Base-by-base conservation (phyloP, 2,329 filamentous ascomycete genomes). In the Rutstroemia sp. region DNA sequence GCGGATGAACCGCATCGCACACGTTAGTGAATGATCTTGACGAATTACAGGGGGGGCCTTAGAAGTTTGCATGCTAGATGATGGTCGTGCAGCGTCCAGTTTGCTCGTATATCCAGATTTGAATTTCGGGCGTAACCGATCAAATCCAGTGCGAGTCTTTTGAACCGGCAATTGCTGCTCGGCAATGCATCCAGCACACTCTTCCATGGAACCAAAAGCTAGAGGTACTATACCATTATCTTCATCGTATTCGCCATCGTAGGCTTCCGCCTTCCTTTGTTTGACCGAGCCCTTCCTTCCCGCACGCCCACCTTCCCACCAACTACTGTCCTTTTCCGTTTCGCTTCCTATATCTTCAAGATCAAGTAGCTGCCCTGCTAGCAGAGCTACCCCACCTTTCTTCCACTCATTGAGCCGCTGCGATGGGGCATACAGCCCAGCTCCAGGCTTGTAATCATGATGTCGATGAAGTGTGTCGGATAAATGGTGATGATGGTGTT, bases 351-450 rank as follows among this genome's bases (percentile, higher is more conserved):
- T 64, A 6, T 74, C 70, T 56, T 77, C 75, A 34, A 88, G 77
- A 57, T 88, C 81, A 30, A 89, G 76, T 51, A 88, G 71, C 1
- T 75, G 68, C 1, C 80, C 78, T 0, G 76, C 75, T 3, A 90
- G 72, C 7, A 78, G 79, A 37, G 84, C 86, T 37, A 85, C 76
- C 0, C 80, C 81, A 7, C 79, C 85, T 65, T 83, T 83, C 67
- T 80, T 85, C 87, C 87, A 91, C 67, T 92, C 88, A 37, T 88
- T 80, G 7, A 92, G 73, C 65, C 82, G 83, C 54, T 75, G 72
- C 0, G 82, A 77, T 4, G 80, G 75, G 30, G 81, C 71, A 66
- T 88, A 89, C 39, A 80, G 69, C 16, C 79, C 79, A 53, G 79
- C 57, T 71, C 37, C 80, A 75, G 9, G 79, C 34, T 41, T 21